Evolutionary conservation across 306 rosid genomes (phyloP).

Genomic region (Gastrolobium villosum): DNA sequence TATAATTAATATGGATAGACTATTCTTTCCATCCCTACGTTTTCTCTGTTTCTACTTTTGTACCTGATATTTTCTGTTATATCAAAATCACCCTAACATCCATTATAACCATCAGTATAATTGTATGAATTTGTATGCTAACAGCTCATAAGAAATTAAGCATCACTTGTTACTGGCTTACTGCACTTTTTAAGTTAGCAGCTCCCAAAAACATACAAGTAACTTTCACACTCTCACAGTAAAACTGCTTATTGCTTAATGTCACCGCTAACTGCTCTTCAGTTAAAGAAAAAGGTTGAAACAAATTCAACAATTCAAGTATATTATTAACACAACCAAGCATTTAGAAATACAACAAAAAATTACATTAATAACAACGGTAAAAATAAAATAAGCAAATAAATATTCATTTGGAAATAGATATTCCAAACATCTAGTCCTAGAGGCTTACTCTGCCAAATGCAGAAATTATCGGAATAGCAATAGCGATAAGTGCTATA

Average conservation of each 20-base stretch:
- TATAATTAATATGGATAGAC: background rate
- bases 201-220: constrained; percentile 29
- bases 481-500: constrained; percentile 22
- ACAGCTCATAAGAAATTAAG: constrained; percentile 12
- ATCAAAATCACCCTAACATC: constrained; percentile 2
- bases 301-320: background rate
- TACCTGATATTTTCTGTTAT: background rate
- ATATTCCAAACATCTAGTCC: constrained; percentile 10
- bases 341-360: background rate
- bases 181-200: constrained; percentile 4
- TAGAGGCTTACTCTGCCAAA: constrained; percentile 6
- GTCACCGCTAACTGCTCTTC: constrained; percentile 5
- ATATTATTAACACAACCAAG: background rate
- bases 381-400: constrained; percentile 7
- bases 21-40: constrained; percentile 15
- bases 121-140: background rate
- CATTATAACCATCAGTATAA: background rate
- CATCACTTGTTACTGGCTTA: constrained; percentile 27
- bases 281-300: background rate
- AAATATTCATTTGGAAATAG: constrained; percentile 17
- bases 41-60: constrained; percentile 28
- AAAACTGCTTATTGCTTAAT: background rate
- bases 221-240: background rate
- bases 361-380: constrained; percentile 4
- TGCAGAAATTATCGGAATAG: background rate